Evolutionary conservation across 2,329 filamentous ascomycete species (phyloP), one percentile per base, ranked within the genome.

Genomic region (Chaetothyriales sp.): DNA sequence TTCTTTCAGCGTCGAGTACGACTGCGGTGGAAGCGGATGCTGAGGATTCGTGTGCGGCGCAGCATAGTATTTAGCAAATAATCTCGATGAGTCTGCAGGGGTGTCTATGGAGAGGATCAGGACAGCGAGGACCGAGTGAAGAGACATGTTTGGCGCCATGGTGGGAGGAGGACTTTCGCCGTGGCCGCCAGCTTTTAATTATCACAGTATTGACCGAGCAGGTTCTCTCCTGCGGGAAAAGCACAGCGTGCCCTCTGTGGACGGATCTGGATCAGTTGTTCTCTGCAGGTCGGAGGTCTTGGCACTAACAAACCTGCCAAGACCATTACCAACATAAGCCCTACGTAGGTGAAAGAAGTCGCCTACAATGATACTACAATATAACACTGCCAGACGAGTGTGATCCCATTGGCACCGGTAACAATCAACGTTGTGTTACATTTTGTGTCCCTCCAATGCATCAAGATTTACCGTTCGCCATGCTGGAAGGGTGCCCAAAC

Each of bases 41-140:
- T 78, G 74, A 59, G 75, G 72, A 52, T 76, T 69, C 53, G 70
- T 68, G 66, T 86, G 83, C 54, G 83, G 83, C 58, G 82, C 76
- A 56, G 74, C 77, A 76, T 90, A 95, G 79, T 95, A 95, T 76
- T 95, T 95, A 65, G 89, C 81, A 68, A 95, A 88, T 72, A 97
- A 86, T 69, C 90, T 82, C 55, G 85, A 85, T 66, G 86, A 86
- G 69, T 97, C 90, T 8, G 59, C 20, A 4, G 54, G 29, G 3
- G 55, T 51, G 71, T 95, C 88, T 56, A 83, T 83, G 64, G 84
- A 81, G 66, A 89, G 82, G 62, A 89, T 81, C 60, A 88, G 76
- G 67, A 89, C 77, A 65, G 85, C 85, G 68, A 86, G 84, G 65
- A 89, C 77, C 63, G 82, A 81, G 73, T 85, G 84, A 45, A 89